Percentiles rank a stretch among this genome's conserved stretches.
Conservation (phyloP, 495 filamentous ascomycete genomes). For the Hypoxylon lenormandii region DNA sequence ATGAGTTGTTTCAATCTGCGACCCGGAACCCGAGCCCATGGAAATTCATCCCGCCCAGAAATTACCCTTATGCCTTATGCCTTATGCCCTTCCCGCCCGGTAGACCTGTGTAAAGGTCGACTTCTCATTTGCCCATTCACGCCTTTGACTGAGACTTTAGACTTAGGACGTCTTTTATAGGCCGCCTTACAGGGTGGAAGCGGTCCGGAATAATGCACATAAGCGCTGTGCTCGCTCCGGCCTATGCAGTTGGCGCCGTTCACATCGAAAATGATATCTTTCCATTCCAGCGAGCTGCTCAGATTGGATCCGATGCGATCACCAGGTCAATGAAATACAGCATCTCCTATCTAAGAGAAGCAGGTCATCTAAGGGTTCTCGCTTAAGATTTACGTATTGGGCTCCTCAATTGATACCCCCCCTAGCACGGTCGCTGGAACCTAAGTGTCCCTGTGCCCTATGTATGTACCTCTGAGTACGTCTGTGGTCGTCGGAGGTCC, state of each 20-base stretch:
- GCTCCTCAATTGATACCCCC: constrained; percentile 14
- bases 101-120: not conserved
- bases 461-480: not conserved
- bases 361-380: constrained; percentile 12
- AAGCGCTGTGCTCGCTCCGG: constrained; percentile 22
- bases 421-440: not conserved
- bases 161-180: constrained; percentile 13
- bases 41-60: constrained; percentile 17
- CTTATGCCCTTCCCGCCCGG: not conserved
- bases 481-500: not conserved
- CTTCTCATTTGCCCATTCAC: constrained; percentile 17
- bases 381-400: constrained; percentile 19
- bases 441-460: not conserved
- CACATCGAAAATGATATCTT: constrained; percentile 10
- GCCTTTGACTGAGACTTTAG: not conserved
- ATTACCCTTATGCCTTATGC: constrained; percentile 12
- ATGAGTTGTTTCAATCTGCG: not conserved
- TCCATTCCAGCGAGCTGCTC: not conserved
- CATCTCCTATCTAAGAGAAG: not conserved
- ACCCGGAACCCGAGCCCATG: constrained; percentile 14
- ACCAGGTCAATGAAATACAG: not conserved
- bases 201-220: constrained; percentile 17
- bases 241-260: constrained; percentile 3
- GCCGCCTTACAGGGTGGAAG: constrained; percentile 12
- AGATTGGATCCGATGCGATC: constrained; percentile 9